A percentile compares a stretch with the other conserved stretches of the same genome.
These are phyloP conservation scores for Tothia fuscella DNA, from an alignment of 2,329 filamentous ascomycete species.

Conservation along the genomic window DNA sequence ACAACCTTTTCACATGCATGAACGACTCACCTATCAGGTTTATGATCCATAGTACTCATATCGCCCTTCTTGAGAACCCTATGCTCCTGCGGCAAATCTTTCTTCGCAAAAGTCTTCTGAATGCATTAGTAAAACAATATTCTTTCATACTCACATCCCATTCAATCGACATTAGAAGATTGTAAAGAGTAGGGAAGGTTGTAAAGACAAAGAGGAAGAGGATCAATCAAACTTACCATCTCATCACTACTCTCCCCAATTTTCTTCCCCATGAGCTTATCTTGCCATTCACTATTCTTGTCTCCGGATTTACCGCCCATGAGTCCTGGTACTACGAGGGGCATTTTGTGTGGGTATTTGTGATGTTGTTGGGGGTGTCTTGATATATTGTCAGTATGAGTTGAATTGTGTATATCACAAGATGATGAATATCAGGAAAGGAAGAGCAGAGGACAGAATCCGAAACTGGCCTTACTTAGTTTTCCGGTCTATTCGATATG, in stretches of 20 bases:
- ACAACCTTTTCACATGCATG: background rate
- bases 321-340: conserved; percentile 38
- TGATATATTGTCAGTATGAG: no score
- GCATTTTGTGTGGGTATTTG: conserved; percentile 24
- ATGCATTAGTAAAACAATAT: no score
- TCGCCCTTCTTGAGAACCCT: conserved; percentile 34
- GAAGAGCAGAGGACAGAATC: no score
- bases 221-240: conserved; percentile 22
- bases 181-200: background rate
- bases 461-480: no score
- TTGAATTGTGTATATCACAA: no score
- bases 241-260: conserved; percentile 35
- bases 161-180: background rate
- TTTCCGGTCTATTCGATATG: no score
- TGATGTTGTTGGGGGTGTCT: no score
- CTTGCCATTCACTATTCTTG: conserved; percentile 32
- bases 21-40: conserved; percentile 30
- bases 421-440: no score
- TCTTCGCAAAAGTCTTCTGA: conserved; percentile 41
- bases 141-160: background rate
- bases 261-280: conserved; percentile 40
- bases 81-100: conserved; percentile 36
- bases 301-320: conserved; percentile 26
- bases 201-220: background rate
- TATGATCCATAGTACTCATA: conserved; percentile 35